Evolutionary conservation across 2,329 filamentous ascomycete species (phyloP).

Genomic region (Fusarium metavorans): DNA sequence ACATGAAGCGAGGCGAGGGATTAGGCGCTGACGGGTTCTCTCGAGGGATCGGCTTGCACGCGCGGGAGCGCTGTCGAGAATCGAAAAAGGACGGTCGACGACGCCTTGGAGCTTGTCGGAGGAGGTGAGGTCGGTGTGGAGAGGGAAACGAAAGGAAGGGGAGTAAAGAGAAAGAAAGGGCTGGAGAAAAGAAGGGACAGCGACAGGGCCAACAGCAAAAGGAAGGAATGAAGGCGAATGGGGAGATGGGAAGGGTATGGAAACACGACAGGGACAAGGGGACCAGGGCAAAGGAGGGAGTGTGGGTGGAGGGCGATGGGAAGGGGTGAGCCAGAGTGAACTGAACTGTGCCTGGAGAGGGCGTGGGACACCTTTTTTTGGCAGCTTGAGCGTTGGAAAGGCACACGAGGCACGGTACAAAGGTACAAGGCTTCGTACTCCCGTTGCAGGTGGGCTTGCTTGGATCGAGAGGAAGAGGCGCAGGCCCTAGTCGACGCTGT

Average conservation of each 20-base stretch:
- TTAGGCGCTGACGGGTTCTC: slow-evolving; percentile 37
- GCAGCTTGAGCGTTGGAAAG: slow-evolving; percentile 20
- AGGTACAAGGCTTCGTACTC: slow-evolving; percentile 28
- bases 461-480: slow-evolving; percentile 13
- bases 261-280: slow-evolving; percentile 51
- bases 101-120: slow-evolving; percentile 49
- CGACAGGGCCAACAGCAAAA: slow-evolving; percentile 45
- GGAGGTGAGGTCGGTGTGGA: slow-evolving; percentile 47
- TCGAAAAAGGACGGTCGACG: slow-evolving; percentile 47
- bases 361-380: slow-evolving; percentile 35
- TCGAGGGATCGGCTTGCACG: slow-evolving; percentile 39
- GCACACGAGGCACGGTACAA: slow-evolving; percentile 17
- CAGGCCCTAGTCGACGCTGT: slow-evolving; percentile 8
- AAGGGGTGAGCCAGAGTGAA: slow-evolving; percentile 18
- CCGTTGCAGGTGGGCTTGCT: slow-evolving; percentile 30
- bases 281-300: slow-evolving; percentile 33
- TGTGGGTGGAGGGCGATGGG: slow-evolving; percentile 29
- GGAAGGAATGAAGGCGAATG: slow-evolving; percentile 49
- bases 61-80: slow-evolving; percentile 48
- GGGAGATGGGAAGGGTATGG: slow-evolving; percentile 47
- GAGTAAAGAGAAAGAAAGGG: slow-evolving; percentile 43
- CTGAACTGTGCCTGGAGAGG: slow-evolving; percentile 28
- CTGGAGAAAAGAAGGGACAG: slow-evolving; percentile 47
- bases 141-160: slow-evolving; percentile 42
- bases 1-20: slow-evolving; percentile 39